Percentiles rank a stretch among this genome's conserved stretches.
Evolutionary conservation across 805 yeast genomes (phyloP).

Genomic region (Komagataella pastoris): DNA sequence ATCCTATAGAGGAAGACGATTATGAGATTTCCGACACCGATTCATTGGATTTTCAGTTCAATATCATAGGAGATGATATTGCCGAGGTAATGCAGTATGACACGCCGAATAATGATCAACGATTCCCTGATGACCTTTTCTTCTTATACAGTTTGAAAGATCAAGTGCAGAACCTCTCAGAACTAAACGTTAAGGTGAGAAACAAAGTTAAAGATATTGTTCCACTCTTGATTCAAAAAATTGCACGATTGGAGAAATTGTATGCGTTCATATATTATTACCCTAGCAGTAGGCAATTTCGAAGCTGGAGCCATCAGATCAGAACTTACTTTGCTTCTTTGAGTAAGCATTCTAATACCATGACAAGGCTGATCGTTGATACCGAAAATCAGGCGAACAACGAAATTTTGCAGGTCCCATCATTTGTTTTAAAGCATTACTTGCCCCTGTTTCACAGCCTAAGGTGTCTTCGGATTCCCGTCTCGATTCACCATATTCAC

Average conservation of each 20-base stretch:
- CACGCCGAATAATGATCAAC: slow-evolving; percentile 5
- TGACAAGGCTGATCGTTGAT: slow-evolving; percentile 10
- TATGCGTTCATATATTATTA: slow-evolving; percentile 12
- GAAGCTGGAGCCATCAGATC: slow-evolving; percentile 2
- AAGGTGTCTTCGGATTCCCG: slow-evolving; percentile 8
- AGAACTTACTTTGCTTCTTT: slow-evolving; percentile 5
- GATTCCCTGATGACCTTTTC: slow-evolving; percentile 5
- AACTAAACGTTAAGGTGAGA: slow-evolving; percentile 9
- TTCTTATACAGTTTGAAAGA: slow-evolving; percentile 5
- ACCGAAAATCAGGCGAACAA: slow-evolving; percentile 2
- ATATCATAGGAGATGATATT: slow-evolving; percentile 5
- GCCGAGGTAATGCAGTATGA: slow-evolving; percentile 4
- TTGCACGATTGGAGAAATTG: slow-evolving; percentile 5
- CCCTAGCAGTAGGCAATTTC: slow-evolving; percentile 3
- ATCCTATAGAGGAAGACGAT: not conserved
- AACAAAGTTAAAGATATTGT: slow-evolving; percentile 8
- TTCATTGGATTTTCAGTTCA: not conserved
- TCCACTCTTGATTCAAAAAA: slow-evolving; percentile 6
- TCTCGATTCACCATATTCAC: slow-evolving; percentile 3
- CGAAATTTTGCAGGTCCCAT: slow-evolving; percentile 3
- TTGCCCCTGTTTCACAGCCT: slow-evolving; percentile 5
- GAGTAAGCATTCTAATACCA: slow-evolving; percentile 4
- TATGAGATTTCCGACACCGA: not conserved
- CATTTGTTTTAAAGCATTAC: slow-evolving; percentile 3
- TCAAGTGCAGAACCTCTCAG: not conserved